These are phyloP conservation scores for Penicillium sp. DNA, from an alignment of 2,329 filamentous ascomycete genomes.

Conservation along the genomic window DNA sequence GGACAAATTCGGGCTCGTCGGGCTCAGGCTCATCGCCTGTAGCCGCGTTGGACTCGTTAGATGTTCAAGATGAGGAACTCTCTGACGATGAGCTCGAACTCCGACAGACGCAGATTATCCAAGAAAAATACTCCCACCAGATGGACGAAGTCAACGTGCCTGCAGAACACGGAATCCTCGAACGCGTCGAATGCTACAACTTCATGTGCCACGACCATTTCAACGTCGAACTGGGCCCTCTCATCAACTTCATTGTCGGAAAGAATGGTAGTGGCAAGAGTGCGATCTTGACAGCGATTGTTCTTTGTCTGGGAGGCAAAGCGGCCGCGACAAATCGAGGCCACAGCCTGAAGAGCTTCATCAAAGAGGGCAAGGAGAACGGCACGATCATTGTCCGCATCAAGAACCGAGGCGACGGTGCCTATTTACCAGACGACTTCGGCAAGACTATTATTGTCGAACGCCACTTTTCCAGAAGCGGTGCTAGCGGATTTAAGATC, in stretches of 20 bases:
- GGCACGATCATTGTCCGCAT: constrained; percentile 77
- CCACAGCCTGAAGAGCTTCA: constrained; percentile 82
- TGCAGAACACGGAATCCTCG: constrained; percentile 82
- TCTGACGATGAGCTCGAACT: constrained; percentile 51
- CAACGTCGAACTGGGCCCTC: constrained; percentile 79
- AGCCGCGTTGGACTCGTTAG: constrained; percentile 14
- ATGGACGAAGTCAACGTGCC: constrained; percentile 68
- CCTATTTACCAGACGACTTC: constrained; percentile 80
- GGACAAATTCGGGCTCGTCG: constrained; percentile 15
- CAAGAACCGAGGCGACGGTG: constrained; percentile 84
- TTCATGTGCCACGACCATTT: constrained; percentile 95
- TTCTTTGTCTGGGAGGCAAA: constrained; percentile 91
- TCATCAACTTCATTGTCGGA: constrained; percentile 97
- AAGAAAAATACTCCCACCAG: constrained; percentile 48
- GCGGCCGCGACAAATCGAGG: constrained; percentile 91
- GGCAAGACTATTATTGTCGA: constrained; percentile 88
- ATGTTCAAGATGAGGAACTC: constrained; percentile 21
- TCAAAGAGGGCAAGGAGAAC: constrained; percentile 80
- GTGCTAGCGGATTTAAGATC: constrained; percentile 81
- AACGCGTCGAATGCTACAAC: constrained; percentile 82
- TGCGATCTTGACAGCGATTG: constrained; percentile 88
- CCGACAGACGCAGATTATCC: constrained; percentile 65
- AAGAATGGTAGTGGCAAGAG: constrained; percentile 98
- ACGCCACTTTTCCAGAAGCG: constrained; percentile 75
- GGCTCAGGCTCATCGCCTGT: constrained; percentile 28